Conservation (phyloP, 2,329 filamentous ascomycete genomes). For the Ophiostoma populinum region DNA sequence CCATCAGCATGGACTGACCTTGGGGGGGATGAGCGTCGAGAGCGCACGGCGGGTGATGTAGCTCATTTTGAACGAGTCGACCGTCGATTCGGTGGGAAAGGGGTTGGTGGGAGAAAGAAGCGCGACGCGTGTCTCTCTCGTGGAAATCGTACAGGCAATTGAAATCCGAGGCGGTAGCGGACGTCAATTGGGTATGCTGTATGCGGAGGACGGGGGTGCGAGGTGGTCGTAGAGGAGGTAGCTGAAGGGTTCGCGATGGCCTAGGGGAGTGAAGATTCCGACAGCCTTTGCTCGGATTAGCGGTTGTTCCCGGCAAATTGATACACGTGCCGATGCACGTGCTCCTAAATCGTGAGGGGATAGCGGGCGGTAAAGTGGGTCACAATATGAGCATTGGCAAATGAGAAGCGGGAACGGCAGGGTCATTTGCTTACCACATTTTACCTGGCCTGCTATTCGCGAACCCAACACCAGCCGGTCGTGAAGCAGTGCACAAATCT, state of each 20-base stretch:
- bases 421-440: constrained; percentile 10
- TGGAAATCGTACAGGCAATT: constrained; percentile 1
- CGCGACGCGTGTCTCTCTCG: constrained; percentile 5
- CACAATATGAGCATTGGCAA: background rate
- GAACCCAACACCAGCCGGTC: background rate
- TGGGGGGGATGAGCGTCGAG: constrained; percentile 97
- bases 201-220: constrained; percentile 1
- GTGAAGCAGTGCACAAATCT: constrained; percentile 2
- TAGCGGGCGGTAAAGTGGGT: background rate
- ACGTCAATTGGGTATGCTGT: constrained; percentile 3
- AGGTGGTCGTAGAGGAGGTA: constrained; percentile 1
- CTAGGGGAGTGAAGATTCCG: constrained; percentile 10
- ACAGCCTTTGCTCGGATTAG: constrained; percentile 13
- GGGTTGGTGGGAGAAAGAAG: constrained; percentile 14
- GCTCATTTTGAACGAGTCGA: constrained; percentile 58
- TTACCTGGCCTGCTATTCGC: constrained; percentile 11
- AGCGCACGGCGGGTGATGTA: constrained; percentile 79
- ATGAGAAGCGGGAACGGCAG: constrained; percentile 4
- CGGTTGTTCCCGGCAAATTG: constrained; percentile 19
- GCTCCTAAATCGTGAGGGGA: constrained; percentile 2
- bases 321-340: constrained; percentile 8
- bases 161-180: constrained; percentile 5
- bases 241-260: constrained; percentile 7
- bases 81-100: constrained; percentile 8
- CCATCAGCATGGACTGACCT: constrained; percentile 43